Evolutionary conservation across 192 early-diverging fungal genomes (phyloP).

Genomic region (Podila epicladia): DNA sequence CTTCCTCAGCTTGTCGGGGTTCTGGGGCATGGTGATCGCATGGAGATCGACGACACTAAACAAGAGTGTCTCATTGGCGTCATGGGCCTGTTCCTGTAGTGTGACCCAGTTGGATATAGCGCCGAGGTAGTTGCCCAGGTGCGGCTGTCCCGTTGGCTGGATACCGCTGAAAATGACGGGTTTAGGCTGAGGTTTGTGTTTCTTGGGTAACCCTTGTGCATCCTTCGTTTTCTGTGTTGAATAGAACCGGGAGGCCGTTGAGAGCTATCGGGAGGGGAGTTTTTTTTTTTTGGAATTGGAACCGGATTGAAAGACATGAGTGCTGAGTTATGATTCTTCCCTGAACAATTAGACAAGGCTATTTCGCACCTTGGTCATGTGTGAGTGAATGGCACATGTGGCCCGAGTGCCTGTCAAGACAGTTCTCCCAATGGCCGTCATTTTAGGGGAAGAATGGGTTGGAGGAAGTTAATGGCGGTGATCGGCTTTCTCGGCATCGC

Average conservation of each 20-base stretch:
- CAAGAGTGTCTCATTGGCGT: conserved; percentile 54
- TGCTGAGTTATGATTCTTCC: too few species aligned
- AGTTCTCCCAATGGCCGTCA: too few species aligned
- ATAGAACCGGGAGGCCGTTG: neutral
- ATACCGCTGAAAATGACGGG: conserved; percentile 84
- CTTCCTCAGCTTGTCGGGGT: conserved; percentile 69
- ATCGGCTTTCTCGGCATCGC: too few species aligned
- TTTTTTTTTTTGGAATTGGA: too few species aligned
- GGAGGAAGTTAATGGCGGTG: too few species aligned
- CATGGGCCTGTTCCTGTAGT: conserved; percentile 65
- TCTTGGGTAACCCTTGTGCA: neutral
- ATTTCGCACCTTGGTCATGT: too few species aligned
- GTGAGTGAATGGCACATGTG: too few species aligned
- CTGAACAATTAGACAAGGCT: too few species aligned
- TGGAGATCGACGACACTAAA: conserved; percentile 93
- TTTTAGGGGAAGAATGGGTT: too few species aligned
- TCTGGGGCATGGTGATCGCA: conserved; percentile 81
- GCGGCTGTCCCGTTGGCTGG: conserved; percentile 93
- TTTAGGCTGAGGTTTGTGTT: conserved; percentile 23
- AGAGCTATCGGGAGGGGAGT: neutral
- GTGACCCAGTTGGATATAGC: conserved; percentile 87
- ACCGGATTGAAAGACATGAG: too few species aligned
- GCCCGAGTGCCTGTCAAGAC: too few species aligned
- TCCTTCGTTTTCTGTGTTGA: neutral
- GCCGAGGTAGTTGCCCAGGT: conserved; percentile 95